Base-by-base conservation (phyloP, 2,329 filamentous ascomycete species). In the Penicillium glabrum region DNA sequence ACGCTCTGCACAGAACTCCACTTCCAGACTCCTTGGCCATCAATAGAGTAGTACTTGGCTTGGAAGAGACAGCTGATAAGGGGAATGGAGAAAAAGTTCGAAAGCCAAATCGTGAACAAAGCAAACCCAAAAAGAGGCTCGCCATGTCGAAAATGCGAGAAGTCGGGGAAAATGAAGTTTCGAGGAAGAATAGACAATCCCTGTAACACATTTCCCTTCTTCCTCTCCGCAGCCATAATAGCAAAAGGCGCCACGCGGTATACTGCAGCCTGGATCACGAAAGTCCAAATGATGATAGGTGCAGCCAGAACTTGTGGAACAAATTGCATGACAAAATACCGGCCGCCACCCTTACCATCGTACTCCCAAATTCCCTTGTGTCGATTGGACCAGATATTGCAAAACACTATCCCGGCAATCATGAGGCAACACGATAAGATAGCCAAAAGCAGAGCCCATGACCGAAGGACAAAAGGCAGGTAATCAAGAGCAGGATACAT, bases 321-420 rank as follows among this genome's bases (percentile, higher is more conserved):
- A 61, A 96, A 90, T 59, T 91, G 85, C 72, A 96, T 95, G 46
- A 96, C 75, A 71, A 97, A 96, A 74, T 96, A 96, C 62, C 87
- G 82, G 9, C 82, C 82, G 49, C 88, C 88, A 59, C 89, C 89
- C 56, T 91, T 88, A 29, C 82, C 82, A 33, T 79, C 77, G 70
- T 93, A 96, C 3, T 81, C 75, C 69, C 84, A 86, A 13, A 97
- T 77, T 0, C 91, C 91, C 10, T 80, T 73, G 61, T 87, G 80
- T 5, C 75, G 72, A 37, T 80, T 74, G 11, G 89, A 90, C 76
- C 85, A 91, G 35, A 89, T 76, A 56, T 89, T 90, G 61, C 85
- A 86, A 70, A 93, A 88, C 26, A 91, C 81, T 50, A 96, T 81
- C 8, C 82, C 89, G 0, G 82, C 84, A 46, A 89, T 82, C 85